Conservation (phyloP, 2,329 filamentous ascomycete genomes). For the Colletotrichum eleusines region DNA sequence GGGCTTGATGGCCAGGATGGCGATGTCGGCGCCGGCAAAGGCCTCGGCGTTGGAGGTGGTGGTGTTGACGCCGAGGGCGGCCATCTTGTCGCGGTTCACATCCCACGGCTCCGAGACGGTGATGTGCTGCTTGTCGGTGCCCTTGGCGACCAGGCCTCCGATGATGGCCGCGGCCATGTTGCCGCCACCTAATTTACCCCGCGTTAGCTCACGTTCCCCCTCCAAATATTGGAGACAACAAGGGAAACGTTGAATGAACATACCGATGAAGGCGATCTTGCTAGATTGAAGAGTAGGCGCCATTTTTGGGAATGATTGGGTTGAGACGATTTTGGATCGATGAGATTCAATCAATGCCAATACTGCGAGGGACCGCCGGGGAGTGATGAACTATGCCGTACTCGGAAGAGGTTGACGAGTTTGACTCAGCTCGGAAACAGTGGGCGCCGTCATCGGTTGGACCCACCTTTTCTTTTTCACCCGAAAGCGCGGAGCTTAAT, state of each 20-base stretch:
- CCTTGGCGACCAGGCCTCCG: slow-evolving; percentile 59
- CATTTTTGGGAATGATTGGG: neutral
- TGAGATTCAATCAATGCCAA: neutral
- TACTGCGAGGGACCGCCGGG: neutral
- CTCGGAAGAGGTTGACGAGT: slow-evolving; percentile 1
- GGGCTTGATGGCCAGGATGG: slow-evolving; percentile 65
- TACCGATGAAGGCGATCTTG: slow-evolving; percentile 27
- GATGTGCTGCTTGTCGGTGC: slow-evolving; percentile 59
- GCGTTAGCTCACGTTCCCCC: slow-evolving; percentile 1
- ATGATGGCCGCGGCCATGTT: slow-evolving; percentile 68
- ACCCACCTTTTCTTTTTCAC: slow-evolving; percentile 9
- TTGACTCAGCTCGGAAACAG: slow-evolving; percentile 21
- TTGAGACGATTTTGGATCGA: neutral
- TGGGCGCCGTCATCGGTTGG: neutral
- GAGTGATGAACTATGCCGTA: neutral
- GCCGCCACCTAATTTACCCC: slow-evolving; percentile 55
- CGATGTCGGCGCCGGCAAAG: slow-evolving; percentile 56
- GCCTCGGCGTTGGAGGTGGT: slow-evolving; percentile 61
- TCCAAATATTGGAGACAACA: neutral
- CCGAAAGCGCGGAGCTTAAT: slow-evolving; percentile 10
- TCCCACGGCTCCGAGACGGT: slow-evolving; percentile 65
- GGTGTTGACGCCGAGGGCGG: slow-evolving; percentile 58
- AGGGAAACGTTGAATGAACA: neutral
- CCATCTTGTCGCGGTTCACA: slow-evolving; percentile 64
- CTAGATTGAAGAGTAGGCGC: slow-evolving; percentile 10